Evolutionary conservation across 2,329 filamentous ascomycete genomes (phyloP).

Genomic region (Trematosphaeria pertusa): DNA sequence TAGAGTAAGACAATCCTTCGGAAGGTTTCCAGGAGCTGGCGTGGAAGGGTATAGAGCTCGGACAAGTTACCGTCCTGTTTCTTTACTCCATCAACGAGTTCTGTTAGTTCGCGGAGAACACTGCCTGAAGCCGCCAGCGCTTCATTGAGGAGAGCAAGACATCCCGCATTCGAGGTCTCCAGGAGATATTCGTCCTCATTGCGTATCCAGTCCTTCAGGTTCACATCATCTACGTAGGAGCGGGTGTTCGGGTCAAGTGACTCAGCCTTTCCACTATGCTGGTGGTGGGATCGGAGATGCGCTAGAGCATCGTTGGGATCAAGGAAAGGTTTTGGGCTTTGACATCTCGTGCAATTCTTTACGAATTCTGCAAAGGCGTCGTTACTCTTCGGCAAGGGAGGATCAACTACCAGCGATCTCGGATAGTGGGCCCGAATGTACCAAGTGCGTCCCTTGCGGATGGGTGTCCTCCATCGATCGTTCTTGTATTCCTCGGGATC

Average conservation of each 20-base stretch:
- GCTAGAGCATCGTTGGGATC: conserved; percentile 24
- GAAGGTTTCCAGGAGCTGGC: conserved; percentile 29
- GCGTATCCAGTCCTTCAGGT: conserved; percentile 31
- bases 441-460: conserved; percentile 18
- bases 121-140: conserved; percentile 15
- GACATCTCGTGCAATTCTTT: conserved; percentile 27
- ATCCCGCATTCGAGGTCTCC: conserved; percentile 27
- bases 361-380: conserved; percentile 19
- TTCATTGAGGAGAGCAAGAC: conserved; percentile 22
- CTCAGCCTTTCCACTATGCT: too few species aligned
- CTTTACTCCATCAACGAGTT: conserved; percentile 36
- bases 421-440: conserved; percentile 20
- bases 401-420: background rate
- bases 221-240: background rate
- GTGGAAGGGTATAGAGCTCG: conserved; percentile 32
- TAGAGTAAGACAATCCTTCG: conserved; percentile 31
- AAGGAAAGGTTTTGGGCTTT: conserved; percentile 9
- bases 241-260: background rate
- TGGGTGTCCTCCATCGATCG: conserved; percentile 13
- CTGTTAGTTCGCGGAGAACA: conserved; percentile 20
- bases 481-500: conserved; percentile 15
- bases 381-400: conserved; percentile 17
- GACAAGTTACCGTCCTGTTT: conserved; percentile 34
- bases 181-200: conserved; percentile 23
- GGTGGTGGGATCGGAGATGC: conserved; percentile 34